A percentile compares a stretch with the other conserved stretches of the same genome.
Evolutionary conservation across 495 filamentous ascomycete species (phyloP).

Genomic region (Aspergillus asperescens): DNA sequence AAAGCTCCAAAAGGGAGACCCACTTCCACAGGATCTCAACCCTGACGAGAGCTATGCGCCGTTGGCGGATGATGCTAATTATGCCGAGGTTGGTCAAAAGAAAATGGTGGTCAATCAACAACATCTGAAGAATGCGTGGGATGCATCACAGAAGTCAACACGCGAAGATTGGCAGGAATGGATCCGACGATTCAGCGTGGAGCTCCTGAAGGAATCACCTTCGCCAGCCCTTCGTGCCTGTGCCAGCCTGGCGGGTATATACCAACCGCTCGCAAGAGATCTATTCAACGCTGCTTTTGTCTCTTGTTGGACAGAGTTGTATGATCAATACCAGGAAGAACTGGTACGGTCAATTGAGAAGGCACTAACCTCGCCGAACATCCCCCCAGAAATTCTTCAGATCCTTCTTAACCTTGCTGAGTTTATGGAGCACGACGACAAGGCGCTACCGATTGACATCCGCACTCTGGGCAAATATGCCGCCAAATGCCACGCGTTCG

Average conservation of each 20-base stretch:
- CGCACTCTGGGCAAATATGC: constrained; percentile 87
- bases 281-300: constrained; percentile 98
- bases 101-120: constrained; percentile 95
- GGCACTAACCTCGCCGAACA: constrained; percentile 84
- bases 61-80: constrained; percentile 67
- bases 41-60: constrained; percentile 79
- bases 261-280: constrained; percentile 84
- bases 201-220: constrained; percentile 90
- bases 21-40: constrained; percentile 88
- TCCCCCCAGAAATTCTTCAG: constrained; percentile 91
- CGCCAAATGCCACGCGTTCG: constrained; percentile 92
- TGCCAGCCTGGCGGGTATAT: constrained; percentile 82
- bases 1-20: constrained; percentile 90
- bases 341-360: constrained; percentile 91
- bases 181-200: constrained; percentile 94
- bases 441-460: constrained; percentile 95
- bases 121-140: constrained; percentile 96
- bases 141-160: constrained; percentile 89
- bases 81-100: constrained; percentile 81
- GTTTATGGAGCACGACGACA: constrained; percentile 99
- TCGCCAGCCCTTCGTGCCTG: constrained; percentile 92
- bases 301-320: constrained; percentile 97
- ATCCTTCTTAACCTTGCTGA: constrained; percentile 94
- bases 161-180: constrained; percentile 99
- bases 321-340: constrained; percentile 92